Percentiles rank a stretch among this genome's conserved stretches.
Conservation (phyloP, 495 filamentous ascomycete genomes). For the Aspergillus baeticus region DNA sequence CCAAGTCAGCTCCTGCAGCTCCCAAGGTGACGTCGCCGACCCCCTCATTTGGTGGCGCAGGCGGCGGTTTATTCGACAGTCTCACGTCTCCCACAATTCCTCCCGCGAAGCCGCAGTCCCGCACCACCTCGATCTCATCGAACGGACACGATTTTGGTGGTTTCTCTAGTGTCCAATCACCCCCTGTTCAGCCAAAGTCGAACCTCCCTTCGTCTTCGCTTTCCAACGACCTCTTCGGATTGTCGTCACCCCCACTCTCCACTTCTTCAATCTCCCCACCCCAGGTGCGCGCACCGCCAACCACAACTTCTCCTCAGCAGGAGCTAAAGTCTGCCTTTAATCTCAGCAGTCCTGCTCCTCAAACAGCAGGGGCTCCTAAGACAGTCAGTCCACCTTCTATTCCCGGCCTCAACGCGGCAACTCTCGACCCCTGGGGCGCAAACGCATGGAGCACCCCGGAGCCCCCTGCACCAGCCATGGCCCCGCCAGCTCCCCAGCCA, state of each 20-base stretch:
- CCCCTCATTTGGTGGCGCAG: conserved; percentile 58
- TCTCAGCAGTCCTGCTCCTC: conserved; percentile 58
- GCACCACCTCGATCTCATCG: conserved; percentile 43
- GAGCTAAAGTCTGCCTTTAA: conserved; percentile 73
- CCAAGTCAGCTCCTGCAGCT: conserved; percentile 52
- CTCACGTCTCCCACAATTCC: conserved; percentile 56
- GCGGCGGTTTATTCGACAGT: conserved; percentile 78
- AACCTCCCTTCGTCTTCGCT: conserved; percentile 44
- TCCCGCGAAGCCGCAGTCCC: conserved; percentile 43
- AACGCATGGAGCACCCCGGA: conserved; percentile 54
- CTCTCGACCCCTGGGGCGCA: conserved; percentile 49
- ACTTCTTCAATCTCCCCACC: conserved; percentile 33
- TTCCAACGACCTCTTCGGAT: conserved; percentile 76
- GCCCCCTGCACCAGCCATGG: conserved; percentile 22
- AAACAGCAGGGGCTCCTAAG: conserved; percentile 42
- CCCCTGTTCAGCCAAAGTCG: conserved; percentile 35
- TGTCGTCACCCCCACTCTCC: conserved; percentile 57
- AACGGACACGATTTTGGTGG: conserved; percentile 54
- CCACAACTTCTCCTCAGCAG: conserved; percentile 35
- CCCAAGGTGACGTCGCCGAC: conserved; percentile 51
- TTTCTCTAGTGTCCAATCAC: conserved; percentile 45
- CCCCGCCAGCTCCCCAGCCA: conserved; percentile 18
- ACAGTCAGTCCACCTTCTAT: conserved; percentile 36
- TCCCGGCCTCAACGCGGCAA: conserved; percentile 32
- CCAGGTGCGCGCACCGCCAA: conserved; percentile 38